Evolutionary conservation across 1,139 yeast genomes (phyloP).

Genomic region (Saccharomyces hybrid): DNA sequence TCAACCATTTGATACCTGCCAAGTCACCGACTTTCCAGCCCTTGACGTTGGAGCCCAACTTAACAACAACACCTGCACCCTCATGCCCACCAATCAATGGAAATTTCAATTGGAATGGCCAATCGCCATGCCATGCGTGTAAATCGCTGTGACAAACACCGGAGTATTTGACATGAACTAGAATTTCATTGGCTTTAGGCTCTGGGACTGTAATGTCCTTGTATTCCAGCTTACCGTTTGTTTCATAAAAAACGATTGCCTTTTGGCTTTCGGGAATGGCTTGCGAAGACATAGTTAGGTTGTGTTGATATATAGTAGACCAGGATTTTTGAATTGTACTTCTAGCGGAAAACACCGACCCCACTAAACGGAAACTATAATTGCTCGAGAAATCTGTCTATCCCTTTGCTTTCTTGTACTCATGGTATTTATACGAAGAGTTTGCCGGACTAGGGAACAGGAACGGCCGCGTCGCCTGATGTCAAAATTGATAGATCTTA

Average conservation of each 20-base stretch:
- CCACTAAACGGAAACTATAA: too few relatives aligned
- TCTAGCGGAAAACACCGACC: too few relatives aligned
- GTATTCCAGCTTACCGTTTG: slow-evolving; percentile 58
- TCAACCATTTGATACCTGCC: slow-evolving; percentile 71
- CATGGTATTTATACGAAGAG: background rate
- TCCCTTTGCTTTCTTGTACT: background rate
- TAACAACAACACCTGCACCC: slow-evolving; percentile 81
- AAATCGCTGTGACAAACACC: slow-evolving; percentile 77
- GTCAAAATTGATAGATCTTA: background rate
- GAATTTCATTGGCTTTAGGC: slow-evolving; percentile 60
- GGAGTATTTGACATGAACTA: slow-evolving; percentile 62
- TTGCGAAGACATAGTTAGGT: slow-evolving; percentile 17
- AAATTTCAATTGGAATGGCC: slow-evolving; percentile 50
- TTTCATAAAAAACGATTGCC: slow-evolving; percentile 62
- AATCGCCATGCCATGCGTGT: slow-evolving; percentile 77
- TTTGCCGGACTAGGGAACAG: background rate
- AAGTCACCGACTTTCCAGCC: slow-evolving; percentile 68
- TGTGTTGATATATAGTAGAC: background rate
- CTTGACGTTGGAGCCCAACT: slow-evolving; percentile 56
- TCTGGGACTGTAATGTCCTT: slow-evolving; percentile 60
- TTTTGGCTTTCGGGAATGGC: slow-evolving; percentile 54
- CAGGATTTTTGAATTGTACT: background rate
- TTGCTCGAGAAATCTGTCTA: too few relatives aligned
- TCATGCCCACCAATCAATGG: slow-evolving; percentile 82
- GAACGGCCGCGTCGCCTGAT: background rate